Base-by-base conservation (phyloP, 2,329 filamentous ascomycete genomes). In the Paecilomyces sp. region DNA sequence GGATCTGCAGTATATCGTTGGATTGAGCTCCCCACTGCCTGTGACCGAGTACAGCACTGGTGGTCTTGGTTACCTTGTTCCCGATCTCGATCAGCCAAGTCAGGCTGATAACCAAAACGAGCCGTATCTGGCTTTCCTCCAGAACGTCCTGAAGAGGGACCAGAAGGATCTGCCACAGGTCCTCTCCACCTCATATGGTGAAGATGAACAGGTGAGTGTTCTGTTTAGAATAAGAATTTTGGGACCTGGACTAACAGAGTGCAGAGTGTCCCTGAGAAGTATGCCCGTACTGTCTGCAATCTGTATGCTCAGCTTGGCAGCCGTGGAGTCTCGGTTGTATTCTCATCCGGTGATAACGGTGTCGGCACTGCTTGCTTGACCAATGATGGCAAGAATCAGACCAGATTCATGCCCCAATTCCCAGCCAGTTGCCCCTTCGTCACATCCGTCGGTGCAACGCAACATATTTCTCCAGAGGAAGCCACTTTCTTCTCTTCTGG, bases 331-430 rank as follows among this genome's bases (percentile, higher is more conserved):
- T 78, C 75, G 3, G 70, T 81, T 22, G 67, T 82, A 62, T 77
- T 81, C 62, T 78, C 79, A 2, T 80, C 78, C 1, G 80, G 80
- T 18, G 80, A 83, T 65, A 76, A 72, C 12, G 80, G 79, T 31
- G 78, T 80, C 30, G 77, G 72, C 22, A 58, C 69, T 13, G 68
- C 67, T 7, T 75, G 66, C 66, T 59, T 63, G 56, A 74, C 68
- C 41, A 72, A 71, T 64, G 73, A 68, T 65, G 75, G 68, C 62
- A 67, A 57, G 18, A 74, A 72, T 59, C 67, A 66, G 6, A 73
- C 73, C 2, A 71, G 75, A 63, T 79, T 78, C 69, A 71, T 68
- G 2, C 76, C 77, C 12, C 71, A 76, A 57, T 79, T 76, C 67
- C 77, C 77, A 0, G 72, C 72, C 18, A 65, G 69, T 25, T 76